Base-by-base conservation (phyloP, 164 flowering plant genomes). In the Nymphaea thermarum region DNA sequence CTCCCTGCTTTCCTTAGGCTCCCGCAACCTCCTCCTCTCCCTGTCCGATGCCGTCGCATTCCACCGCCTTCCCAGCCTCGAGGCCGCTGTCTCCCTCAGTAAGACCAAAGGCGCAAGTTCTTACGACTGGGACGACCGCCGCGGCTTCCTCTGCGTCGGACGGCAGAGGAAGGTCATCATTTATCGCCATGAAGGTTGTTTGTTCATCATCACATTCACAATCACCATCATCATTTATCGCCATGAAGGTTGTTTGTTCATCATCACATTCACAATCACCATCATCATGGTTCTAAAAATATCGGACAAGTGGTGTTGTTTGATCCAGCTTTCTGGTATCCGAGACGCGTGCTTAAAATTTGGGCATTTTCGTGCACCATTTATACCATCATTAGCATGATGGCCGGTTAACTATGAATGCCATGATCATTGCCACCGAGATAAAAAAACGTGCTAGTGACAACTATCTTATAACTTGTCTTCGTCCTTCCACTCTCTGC, bases 71-170 rank as follows among this genome's bases (percentile, higher is more conserved):
- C 98, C 98, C 6, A 83, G 77, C 76, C 75, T 95, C 71, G 99
- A 90, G 79, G 82, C 96, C 2, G 53, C 84, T 36, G 93, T 96
- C 5, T 88, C 89, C 3, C 78, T 95, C 60, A 82, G 95, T 3
- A 95, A 95, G 77, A 92, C 95, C 0, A 92, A 90, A 73, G 99
- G 98, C 6, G 95, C 97, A 3, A 86, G 87, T 70, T 83, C 73
- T 2, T 95, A 71, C 63, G 72, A 85, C 1, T 95, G 99, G 99
- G 97, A 92, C 63, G 97, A 92, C 66, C 81, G 86, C 60, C 80
- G 91, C 72, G 98, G 97, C 43, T 81, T 81, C 71, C 68, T 92
- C 72, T 88, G 93, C 77, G 86, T 90, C 69, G 91, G 89, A 2
- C 80, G 96, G 82, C 96, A 92, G 74, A 90, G 84, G 82, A 76